phyloP scores from a whole-genome alignment of 495 filamentous ascomycete genomes.

The Aspergillus sparsus region DNA sequence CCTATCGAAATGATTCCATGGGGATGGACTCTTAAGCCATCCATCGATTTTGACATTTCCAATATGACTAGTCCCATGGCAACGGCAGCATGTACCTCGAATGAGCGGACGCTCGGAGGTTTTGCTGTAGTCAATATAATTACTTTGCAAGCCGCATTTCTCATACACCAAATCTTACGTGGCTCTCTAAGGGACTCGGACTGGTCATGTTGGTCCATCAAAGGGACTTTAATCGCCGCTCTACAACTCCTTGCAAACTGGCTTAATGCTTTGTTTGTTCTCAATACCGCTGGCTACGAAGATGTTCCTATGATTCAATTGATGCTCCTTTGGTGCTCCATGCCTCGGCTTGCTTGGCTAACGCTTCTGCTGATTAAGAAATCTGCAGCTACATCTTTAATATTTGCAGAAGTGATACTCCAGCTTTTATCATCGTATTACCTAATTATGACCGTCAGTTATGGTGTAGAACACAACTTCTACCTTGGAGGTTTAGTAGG shows the following conservation, averaged over 20 bases:
- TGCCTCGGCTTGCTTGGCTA: conserved; percentile 20
- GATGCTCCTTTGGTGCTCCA: conserved; percentile 23
- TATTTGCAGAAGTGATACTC: conserved; percentile 22
- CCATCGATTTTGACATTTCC: conserved; percentile 10
- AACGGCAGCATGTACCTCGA: conserved; percentile 18
- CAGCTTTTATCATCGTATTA: conserved; percentile 20
- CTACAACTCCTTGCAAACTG: conserved; percentile 20
- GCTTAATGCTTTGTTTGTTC: conserved; percentile 15
- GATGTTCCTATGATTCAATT: conserved; percentile 17
- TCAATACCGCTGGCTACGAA: conserved; percentile 18
- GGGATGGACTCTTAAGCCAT: conserved; percentile 20
- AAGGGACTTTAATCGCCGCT: conserved; percentile 17
- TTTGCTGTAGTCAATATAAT: conserved; percentile 20
- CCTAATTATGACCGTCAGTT: conserved; percentile 21
- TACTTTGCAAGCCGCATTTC: conserved; percentile 14
- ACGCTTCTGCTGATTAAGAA: conserved; percentile 12
- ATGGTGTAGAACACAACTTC: conserved; percentile 23
- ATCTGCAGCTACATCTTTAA: conserved; percentile 9
- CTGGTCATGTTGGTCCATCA: conserved; percentile 17
- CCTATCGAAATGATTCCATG: conserved; percentile 21
- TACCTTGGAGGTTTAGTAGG: conserved; percentile 21
- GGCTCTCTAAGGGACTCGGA: conserved; percentile 7
- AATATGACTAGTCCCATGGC: neutral
- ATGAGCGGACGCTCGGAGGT: conserved; percentile 18
- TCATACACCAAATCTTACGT: conserved; percentile 9